Evolutionary conservation across 306 rosid genomes (phyloP).

Genomic region (Gillenia trifoliata): DNA sequence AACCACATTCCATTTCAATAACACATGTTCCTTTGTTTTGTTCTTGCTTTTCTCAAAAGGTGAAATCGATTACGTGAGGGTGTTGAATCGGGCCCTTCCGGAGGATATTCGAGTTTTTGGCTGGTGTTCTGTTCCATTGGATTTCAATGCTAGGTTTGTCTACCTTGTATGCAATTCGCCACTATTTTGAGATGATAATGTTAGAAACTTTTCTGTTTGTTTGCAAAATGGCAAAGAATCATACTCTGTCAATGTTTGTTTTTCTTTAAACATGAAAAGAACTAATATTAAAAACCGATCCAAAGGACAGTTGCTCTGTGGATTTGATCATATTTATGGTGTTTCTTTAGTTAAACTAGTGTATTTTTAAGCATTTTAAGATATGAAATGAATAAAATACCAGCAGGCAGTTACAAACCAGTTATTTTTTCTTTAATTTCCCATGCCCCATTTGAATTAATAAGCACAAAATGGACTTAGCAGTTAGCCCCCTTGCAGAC

Average conservation of each 20-base stretch:
- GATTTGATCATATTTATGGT: background rate
- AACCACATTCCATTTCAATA: background rate
- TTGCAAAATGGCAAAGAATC: background rate
- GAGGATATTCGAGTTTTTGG: constrained; percentile 77
- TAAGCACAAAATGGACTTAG: too few species aligned
- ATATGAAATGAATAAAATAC: background rate
- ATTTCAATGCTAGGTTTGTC: constrained; percentile 87
- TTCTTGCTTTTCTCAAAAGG: constrained; percentile 41
- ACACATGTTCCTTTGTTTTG: constrained; percentile 1
- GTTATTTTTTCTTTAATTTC: background rate
- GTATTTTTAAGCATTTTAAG: background rate
- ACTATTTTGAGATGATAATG: background rate
- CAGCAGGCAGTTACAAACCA: background rate
- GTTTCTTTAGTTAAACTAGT: background rate
- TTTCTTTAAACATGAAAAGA: background rate
- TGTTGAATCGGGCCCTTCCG: constrained; percentile 81
- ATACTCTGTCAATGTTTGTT: background rate
- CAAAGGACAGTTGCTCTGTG: background rate
- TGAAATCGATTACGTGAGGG: constrained; percentile 89
- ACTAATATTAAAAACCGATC: background rate
- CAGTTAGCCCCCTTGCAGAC: too few species aligned
- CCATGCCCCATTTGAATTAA: background rate
- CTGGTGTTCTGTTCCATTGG: constrained; percentile 80
- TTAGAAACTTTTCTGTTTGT: background rate
- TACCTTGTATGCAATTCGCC: constrained; percentile 19